Conservation (phyloP, 2,329 filamentous ascomycete genomes). For the Aspergillus aculeatus region DNA sequence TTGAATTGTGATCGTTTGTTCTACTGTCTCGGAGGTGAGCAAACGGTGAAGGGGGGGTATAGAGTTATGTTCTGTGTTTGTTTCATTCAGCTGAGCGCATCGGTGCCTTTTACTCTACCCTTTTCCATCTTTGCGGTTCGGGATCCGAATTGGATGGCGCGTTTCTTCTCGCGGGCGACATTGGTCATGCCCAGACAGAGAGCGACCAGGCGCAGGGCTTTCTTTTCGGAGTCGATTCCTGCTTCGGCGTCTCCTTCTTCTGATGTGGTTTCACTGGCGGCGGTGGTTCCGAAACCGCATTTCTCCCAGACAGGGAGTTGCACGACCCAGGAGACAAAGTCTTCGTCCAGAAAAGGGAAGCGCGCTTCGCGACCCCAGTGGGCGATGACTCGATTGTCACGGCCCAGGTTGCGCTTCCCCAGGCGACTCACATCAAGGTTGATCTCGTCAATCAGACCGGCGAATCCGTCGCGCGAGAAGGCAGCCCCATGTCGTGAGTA, state of each 20-base stretch:
- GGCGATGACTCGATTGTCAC: slow-evolving; percentile 87
- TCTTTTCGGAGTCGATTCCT: slow-evolving; percentile 73
- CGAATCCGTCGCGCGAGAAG: slow-evolving; percentile 67
- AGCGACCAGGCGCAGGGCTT: slow-evolving; percentile 74
- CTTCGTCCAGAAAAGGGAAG: slow-evolving; percentile 88
- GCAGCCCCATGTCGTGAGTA: slow-evolving; percentile 82
- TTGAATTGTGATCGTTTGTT: neutral
- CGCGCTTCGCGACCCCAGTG: slow-evolving; percentile 86
- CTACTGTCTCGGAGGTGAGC: neutral
- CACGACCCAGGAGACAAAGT: slow-evolving; percentile 78
- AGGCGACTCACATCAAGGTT: slow-evolving; percentile 80
- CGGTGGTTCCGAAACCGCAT: slow-evolving; percentile 73
- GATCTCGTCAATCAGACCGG: slow-evolving; percentile 75
- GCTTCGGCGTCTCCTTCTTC: neutral
- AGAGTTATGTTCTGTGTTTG: neutral
- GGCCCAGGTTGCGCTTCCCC: slow-evolving; percentile 89
- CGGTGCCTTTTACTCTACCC: slow-evolving; percentile 66
- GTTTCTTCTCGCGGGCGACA: slow-evolving; percentile 85
- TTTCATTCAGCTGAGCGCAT: slow-evolving; percentile 42
- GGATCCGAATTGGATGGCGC: slow-evolving; percentile 83
- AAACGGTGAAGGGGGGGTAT: neutral
- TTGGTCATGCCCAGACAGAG: slow-evolving; percentile 67
- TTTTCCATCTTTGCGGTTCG: slow-evolving; percentile 79
- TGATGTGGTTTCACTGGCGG: slow-evolving; percentile 17
- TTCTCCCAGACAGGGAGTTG: slow-evolving; percentile 75